phyloP scores from a whole-genome alignment of 139 green algal species.

The Dunaliella primolecta region DNA sequence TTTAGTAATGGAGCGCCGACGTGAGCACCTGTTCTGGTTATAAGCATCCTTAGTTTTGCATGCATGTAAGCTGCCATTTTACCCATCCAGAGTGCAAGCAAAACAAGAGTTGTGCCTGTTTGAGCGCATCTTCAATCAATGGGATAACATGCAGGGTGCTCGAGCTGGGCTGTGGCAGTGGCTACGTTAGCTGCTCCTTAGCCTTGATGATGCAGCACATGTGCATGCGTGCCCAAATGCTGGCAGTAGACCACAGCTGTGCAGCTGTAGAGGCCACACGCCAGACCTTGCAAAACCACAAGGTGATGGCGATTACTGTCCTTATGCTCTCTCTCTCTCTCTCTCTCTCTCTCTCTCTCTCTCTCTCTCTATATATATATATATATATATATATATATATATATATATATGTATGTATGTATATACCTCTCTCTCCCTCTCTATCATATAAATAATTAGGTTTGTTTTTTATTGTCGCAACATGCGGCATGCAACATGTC shows the following conservation, averaged over 20 bases:
- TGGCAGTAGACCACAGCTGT: conserved; percentile 64
- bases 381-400: not conserved
- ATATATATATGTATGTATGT: not conserved
- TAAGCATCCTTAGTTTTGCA: conserved; percentile 3
- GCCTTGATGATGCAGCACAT: conserved; percentile 56
- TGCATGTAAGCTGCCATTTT: not conserved
- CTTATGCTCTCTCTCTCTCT: not conserved
- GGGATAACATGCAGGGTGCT: conserved; percentile 44
- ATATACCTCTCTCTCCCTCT: not conserved
- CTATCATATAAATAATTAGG: not conserved
- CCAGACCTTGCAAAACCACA: conserved; percentile 55
- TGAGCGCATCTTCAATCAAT: not conserved
- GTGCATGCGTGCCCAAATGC: conserved; percentile 17
- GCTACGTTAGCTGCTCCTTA: conserved; percentile 79
- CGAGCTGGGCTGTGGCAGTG: conserved; percentile 82
- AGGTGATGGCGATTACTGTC: not conserved
- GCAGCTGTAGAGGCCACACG: conserved; percentile 48
- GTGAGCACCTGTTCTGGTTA: not conserved
- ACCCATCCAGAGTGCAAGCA: no score
- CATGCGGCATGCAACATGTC: not conserved
- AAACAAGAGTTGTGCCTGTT: no score
- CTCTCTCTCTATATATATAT: no score
- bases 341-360: no score
- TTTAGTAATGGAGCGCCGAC: not conserved
- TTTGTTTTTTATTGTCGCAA: not conserved